A percentile compares a stretch with the other conserved stretches of the same genome.
phyloP scores from a whole-genome alignment of 2,329 filamentous ascomycete genomes.

The Trematosphaeria pertusa region DNA sequence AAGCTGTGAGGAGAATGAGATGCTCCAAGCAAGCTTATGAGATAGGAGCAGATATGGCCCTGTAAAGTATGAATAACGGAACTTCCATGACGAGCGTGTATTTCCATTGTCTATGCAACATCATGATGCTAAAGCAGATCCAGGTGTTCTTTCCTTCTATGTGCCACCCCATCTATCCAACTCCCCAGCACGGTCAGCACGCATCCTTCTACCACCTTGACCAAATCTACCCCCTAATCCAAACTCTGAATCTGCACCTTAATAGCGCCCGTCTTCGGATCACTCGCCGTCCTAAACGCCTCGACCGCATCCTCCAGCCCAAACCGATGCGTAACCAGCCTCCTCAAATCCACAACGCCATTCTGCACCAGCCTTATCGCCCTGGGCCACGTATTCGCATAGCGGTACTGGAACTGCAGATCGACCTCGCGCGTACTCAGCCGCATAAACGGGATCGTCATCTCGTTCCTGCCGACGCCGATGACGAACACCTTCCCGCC shows the following conservation, averaged over 20 bases:
- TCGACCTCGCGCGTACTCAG: conserved; percentile 91
- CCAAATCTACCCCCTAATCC: conserved; percentile 23
- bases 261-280: conserved; percentile 93
- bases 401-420: conserved; percentile 95
- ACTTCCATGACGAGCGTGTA: too few species aligned
- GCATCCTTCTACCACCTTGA: too few species aligned
- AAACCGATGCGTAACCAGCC: conserved; percentile 88
- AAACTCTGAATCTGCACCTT: conserved; percentile 91
- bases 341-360: conserved; percentile 80
- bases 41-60: too few species aligned
- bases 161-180: too few species aligned
- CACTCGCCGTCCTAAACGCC: conserved; percentile 86
- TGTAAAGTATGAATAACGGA: too few species aligned
- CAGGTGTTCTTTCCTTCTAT: too few species aligned
- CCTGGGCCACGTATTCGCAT: conserved; percentile 94
- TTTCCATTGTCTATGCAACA: too few species aligned
- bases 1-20: too few species aligned
- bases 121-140: too few species aligned
- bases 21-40: too few species aligned
- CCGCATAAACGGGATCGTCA: conserved; percentile 94
- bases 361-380: conserved; percentile 88
- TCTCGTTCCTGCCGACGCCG: conserved; percentile 93
- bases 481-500: conserved; percentile 98
- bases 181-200: too few species aligned
- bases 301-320: conserved; percentile 83